Evolutionary conservation across 2,329 filamentous ascomycete species (phyloP).

Genomic region (Rutstroemia sp.): DNA sequence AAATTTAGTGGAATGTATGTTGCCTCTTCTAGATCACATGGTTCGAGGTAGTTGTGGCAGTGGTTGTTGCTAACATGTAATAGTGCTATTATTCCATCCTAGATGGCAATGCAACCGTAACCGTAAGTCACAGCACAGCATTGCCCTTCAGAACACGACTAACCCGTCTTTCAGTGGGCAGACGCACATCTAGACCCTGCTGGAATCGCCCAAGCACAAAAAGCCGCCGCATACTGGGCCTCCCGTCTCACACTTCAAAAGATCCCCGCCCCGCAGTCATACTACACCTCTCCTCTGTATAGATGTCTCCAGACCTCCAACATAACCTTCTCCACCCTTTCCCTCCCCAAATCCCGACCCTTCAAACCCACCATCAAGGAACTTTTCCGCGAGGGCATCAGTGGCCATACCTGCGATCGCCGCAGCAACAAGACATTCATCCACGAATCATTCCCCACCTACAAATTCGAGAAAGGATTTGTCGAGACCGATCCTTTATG

Average conservation of each 20-base stretch:
- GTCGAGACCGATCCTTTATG: slow-evolving; percentile 47
- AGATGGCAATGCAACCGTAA: slow-evolving; percentile 54
- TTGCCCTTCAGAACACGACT: background rate
- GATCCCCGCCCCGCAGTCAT: slow-evolving; percentile 54
- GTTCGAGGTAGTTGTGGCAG: background rate
- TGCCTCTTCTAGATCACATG: background rate
- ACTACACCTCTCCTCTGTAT: slow-evolving; percentile 57
- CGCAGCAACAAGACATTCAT: slow-evolving; percentile 50
- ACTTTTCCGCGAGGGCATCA: slow-evolving; percentile 56
- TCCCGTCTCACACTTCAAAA: slow-evolving; percentile 42
- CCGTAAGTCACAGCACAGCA: slow-evolving; percentile 9
- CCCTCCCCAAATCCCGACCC: slow-evolving; percentile 30
- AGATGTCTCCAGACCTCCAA: slow-evolving; percentile 57
- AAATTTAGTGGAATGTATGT: slow-evolving; percentile 51
- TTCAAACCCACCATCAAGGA: slow-evolving; percentile 59
- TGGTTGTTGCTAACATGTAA: background rate
- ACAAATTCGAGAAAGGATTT: slow-evolving; percentile 54
- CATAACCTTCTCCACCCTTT: slow-evolving; percentile 43
- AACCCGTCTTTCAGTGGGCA: slow-evolving; percentile 39
- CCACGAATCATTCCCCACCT: slow-evolving; percentile 42
- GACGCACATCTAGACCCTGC: slow-evolving; percentile 54
- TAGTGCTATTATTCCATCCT: slow-evolving; percentile 58
- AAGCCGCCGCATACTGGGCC: slow-evolving; percentile 53
- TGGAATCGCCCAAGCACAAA: slow-evolving; percentile 49
- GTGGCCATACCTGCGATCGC: slow-evolving; percentile 61